These are phyloP conservation scores for Benincasa hispida DNA, from an alignment of 306 rosid species.

Conservation along the genomic window DNA sequence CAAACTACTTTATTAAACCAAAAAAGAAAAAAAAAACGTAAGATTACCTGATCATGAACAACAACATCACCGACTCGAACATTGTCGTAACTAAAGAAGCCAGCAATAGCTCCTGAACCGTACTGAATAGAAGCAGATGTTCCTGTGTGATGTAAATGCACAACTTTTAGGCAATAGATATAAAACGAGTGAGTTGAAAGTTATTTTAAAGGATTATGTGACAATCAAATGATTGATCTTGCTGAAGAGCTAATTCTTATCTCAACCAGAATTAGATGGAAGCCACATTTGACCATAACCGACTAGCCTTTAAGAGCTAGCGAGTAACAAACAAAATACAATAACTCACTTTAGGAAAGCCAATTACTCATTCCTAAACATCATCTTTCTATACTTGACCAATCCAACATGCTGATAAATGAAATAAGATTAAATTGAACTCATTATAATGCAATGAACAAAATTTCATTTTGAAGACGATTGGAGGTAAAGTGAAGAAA, in stretches of 20 bases:
- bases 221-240: neutral
- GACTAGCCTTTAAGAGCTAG: neutral
- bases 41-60: conserved; percentile 55
- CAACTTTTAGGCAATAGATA: neutral
- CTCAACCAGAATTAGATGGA: neutral
- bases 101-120: conserved; percentile 79
- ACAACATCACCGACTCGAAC: conserved; percentile 60
- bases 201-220: neutral
- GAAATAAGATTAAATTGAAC: neutral
- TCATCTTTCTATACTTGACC: neutral
- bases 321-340: neutral
- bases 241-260: neutral
- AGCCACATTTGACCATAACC: neutral
- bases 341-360: neutral
- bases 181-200: neutral
- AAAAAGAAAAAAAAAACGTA: neutral
- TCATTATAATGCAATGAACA: neutral
- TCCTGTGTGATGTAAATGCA: conserved; percentile 27
- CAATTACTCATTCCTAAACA: neutral
- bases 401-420: neutral
- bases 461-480: neutral
- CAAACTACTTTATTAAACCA: neutral
- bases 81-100: conserved; percentile 72
- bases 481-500: neutral
- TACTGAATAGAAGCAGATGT: conserved; percentile 75